These are phyloP conservation scores for Tricholoma bakamatsutake DNA, from an alignment of 768 basidiomycete genomes.

Conservation along the genomic window DNA sequence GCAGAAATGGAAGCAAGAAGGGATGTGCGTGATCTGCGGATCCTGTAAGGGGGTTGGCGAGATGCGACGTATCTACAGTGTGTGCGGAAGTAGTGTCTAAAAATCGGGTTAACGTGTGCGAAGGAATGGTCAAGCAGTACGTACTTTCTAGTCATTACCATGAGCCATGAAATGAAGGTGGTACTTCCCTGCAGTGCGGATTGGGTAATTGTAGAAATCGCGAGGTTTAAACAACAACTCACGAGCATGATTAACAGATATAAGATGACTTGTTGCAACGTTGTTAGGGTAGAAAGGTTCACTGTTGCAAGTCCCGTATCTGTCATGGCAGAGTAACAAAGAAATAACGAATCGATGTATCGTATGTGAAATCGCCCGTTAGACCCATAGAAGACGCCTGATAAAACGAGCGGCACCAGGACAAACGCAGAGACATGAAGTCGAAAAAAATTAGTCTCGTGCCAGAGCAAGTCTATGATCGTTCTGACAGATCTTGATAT, in stretches of 20 bases:
- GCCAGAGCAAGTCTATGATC: not conserved
- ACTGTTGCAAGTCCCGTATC: constrained; percentile 43
- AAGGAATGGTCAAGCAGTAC: constrained; percentile 1
- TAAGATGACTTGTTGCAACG: constrained; percentile 43
- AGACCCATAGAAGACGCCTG: constrained; percentile 59
- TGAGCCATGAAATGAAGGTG: constrained; percentile 55
- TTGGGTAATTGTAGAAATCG: not conserved
- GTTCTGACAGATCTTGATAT: not conserved
- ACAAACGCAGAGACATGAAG: constrained; percentile 45
- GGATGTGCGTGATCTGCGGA: not conserved
- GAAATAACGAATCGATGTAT: constrained; percentile 54
- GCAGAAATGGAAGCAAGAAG: not conserved
- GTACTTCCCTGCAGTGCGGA: constrained; percentile 31
- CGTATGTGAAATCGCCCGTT: constrained; percentile 48
- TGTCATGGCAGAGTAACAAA: constrained; percentile 57
- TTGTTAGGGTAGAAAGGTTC: constrained; percentile 43
- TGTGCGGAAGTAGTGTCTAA: constrained; percentile 38
- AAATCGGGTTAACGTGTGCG: not conserved
- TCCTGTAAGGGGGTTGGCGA: not conserved
- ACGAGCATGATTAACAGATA: constrained; percentile 50
- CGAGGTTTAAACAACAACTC: constrained; percentile 10
- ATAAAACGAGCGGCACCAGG: constrained; percentile 52
- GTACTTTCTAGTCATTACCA: constrained; percentile 60
- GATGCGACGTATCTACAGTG: constrained; percentile 36
- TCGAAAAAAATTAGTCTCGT: constrained; percentile 48